A percentile compares a stretch with the other conserved stretches of the same genome.
phyloP scores from a whole-genome alignment of 352 stramenopile genomes.

The Phytophthora melonis region DNA sequence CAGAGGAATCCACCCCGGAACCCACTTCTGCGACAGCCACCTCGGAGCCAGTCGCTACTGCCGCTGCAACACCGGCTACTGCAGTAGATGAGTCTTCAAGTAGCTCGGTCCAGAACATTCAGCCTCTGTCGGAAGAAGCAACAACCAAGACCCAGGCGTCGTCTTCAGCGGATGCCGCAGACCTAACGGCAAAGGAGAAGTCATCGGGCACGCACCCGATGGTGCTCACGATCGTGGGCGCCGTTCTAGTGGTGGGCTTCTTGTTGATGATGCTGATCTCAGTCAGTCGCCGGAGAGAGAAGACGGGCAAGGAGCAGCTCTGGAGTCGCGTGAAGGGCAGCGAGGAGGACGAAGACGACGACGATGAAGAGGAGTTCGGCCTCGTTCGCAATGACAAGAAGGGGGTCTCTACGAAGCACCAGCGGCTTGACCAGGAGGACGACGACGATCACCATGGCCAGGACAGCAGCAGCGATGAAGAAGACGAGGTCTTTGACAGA shows the following conservation, averaged over 20 bases:
- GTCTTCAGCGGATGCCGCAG: conserved; percentile 20
- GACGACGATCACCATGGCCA: conserved; percentile 41
- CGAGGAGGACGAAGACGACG: conserved; percentile 73
- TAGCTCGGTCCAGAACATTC: conserved; percentile 11
- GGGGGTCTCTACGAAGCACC: conserved; percentile 43
- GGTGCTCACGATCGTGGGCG: conserved; percentile 79
- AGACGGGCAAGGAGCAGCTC: conserved; percentile 58
- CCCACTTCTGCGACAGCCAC: conserved; percentile 2
- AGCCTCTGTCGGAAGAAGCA: conserved; percentile 25
- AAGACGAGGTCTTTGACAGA: conserved; percentile 79
- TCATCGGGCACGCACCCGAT: conserved; percentile 57
- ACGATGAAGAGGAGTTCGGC: conserved; percentile 71
- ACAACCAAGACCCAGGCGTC: conserved; percentile 22
- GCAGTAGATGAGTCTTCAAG: conserved; percentile 16
- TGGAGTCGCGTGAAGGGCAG: conserved; percentile 80
- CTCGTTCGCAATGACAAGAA: conserved; percentile 46
- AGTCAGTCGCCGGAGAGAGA: conserved; percentile 67
- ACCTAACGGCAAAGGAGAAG: conserved; percentile 33
- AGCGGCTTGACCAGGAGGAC: conserved; percentile 45
- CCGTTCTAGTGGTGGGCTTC: conserved; percentile 77
- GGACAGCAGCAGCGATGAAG: conserved; percentile 61
- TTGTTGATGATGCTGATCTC: conserved; percentile 70
- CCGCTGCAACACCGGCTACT: conserved; percentile 4
- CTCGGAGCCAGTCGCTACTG: conserved; percentile 8
- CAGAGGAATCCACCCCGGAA: conserved; percentile 13